Evolutionary conservation across 805 yeast species (phyloP).

Genomic region (Spathaspora boniae): DNA sequence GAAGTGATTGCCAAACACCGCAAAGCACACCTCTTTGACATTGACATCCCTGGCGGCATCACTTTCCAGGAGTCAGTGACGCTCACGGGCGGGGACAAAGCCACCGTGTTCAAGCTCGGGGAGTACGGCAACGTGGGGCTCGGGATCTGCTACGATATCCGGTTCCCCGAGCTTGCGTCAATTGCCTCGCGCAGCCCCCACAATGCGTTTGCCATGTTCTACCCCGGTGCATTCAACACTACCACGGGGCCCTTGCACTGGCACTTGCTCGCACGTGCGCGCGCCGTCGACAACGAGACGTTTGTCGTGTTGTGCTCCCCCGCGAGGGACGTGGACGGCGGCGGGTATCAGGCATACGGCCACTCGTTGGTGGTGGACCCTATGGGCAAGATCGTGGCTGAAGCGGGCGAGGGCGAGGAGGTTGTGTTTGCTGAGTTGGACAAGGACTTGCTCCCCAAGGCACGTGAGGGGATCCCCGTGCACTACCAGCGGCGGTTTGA

Average conservation of each 20-base stretch:
- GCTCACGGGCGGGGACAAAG: conserved; percentile 73
- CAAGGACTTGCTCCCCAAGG: conserved; percentile 35
- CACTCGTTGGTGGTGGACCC: conserved; percentile 45
- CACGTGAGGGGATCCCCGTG: conserved; percentile 40
- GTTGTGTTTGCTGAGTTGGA: conserved; percentile 41
- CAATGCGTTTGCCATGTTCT: conserved; percentile 70
- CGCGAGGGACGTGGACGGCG: conserved; percentile 62
- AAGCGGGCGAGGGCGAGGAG: conserved; percentile 46
- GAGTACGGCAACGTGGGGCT: conserved; percentile 72
- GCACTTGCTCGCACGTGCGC: conserved; percentile 68
- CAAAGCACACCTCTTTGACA: conserved; percentile 87
- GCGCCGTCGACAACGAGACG: conserved; percentile 74
- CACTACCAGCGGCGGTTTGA: conserved; percentile 43
- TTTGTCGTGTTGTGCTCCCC: conserved; percentile 83
- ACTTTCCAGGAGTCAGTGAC: conserved; percentile 79
- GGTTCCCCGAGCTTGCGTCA: conserved; percentile 77
- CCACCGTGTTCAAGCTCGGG: conserved; percentile 69
- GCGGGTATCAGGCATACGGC: conserved; percentile 45
- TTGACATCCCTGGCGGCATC: conserved; percentile 88
- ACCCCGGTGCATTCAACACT: conserved; percentile 83
- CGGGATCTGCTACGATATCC: conserved; percentile 80
- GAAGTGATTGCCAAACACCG: conserved; percentile 79
- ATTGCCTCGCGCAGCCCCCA: conserved; percentile 57
- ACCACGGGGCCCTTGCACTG: conserved; percentile 83
- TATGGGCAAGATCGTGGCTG: conserved; percentile 38